Evolutionary conservation across 345 rosid species (phyloP), one percentile per base, ranked within the genome.

Genomic region (Linum tenue): DNA sequence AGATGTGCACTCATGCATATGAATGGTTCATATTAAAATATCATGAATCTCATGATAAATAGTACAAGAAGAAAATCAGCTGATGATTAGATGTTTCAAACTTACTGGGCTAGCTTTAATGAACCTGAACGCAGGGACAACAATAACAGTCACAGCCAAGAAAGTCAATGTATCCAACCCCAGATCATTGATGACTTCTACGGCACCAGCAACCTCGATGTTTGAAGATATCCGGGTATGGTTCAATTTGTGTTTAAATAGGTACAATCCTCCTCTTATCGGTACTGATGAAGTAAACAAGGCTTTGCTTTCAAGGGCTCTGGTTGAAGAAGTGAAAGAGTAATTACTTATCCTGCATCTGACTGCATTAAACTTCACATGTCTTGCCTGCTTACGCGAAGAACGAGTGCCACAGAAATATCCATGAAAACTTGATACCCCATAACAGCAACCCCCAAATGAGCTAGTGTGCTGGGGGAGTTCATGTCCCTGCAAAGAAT

Each of bases 131-230:
- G 77, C 86, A 37, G 98, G 98, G 73, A 92, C 92, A 73, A 92
- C 86, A 68, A 86, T 69, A 56, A 92, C 97, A 58, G 98, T 92
- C 68, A 92, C 98, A 50, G 76, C 87, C 77, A 90, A 85, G 79
- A 90, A 92, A 9, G 97, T 92, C 75, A 92, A 77, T 66, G 98
- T 90, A 86, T 92, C 97, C 74, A 85, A 74, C 60, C 98, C 98
- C 72, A 92, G 82, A 83, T 92, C 98, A 60, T 92, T 92, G 76
- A 92, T 85, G 53, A 90, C 98, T 64, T 92, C 98, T 76, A 86
- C 73, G 37, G 96, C 98, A 76, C 70, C 58, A 39, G 91, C 90
- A 64, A 92, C 91, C 48, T 90, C 98, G 67, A 78, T 67, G 14
- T 83, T 63, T 16, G 87, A 88, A 71, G 70, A 65, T 43, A 71